Conservation (phyloP, 768 basidiomycete species). For the Russula brevipes region DNA sequence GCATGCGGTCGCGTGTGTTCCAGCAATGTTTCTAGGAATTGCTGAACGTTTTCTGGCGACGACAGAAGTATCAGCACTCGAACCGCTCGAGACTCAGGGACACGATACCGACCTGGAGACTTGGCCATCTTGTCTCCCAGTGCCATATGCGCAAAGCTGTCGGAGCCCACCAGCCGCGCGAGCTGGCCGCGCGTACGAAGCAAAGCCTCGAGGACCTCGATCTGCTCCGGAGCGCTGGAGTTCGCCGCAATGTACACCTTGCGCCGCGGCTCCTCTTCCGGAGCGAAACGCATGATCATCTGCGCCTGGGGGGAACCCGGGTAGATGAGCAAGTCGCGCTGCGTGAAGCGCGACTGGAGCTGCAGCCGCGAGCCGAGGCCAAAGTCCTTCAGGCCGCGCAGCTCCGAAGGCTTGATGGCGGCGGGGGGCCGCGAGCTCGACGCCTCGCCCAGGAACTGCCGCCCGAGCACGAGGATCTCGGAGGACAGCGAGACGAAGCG, state of each 20-base stretch:
- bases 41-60: conserved; percentile 71
- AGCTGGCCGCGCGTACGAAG: conserved; percentile 75
- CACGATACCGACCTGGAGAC: conserved; percentile 60
- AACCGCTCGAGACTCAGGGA: conserved; percentile 7
- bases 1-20: conserved; percentile 78
- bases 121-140: conserved; percentile 97
- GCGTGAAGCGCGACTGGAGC: conserved; percentile 71
- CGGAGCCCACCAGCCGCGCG: conserved; percentile 76
- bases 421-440: conserved; percentile 60
- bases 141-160: conserved; percentile 82
- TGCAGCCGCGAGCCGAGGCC: conserved; percentile 71
- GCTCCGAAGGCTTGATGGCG: conserved; percentile 59
- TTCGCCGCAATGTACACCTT: conserved; percentile 81
- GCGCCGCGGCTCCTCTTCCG: conserved; percentile 74
- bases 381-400: conserved; percentile 68
- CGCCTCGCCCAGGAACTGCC: conserved; percentile 74
- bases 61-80: neutral
- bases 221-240: conserved; percentile 65
- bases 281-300: conserved; percentile 88
- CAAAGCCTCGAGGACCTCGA: conserved; percentile 71
- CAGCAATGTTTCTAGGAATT: conserved; percentile 79
- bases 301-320: conserved; percentile 87
- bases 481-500: conserved; percentile 88
- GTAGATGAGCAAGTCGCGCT: conserved; percentile 71
- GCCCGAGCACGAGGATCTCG: conserved; percentile 80